Evolutionary conservation across 1,139 yeast species (phyloP).

Genomic region (Protomyces inundatus): DNA sequence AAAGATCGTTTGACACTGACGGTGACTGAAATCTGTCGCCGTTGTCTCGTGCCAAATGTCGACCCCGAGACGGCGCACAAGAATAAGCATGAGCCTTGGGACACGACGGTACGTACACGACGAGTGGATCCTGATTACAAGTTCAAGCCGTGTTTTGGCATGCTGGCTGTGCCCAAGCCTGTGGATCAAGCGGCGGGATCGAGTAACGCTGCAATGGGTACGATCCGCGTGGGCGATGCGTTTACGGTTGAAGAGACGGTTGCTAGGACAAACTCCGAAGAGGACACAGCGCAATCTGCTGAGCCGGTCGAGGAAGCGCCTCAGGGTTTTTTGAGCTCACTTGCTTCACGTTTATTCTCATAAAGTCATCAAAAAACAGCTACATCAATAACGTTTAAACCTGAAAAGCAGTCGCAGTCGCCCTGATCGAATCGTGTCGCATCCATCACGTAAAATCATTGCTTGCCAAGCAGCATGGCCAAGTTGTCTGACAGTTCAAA

Average conservation of each 20-base stretch:
- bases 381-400: neutral
- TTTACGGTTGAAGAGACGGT: neutral
- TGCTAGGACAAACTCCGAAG: neutral
- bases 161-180: constrained; percentile 16
- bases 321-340: neutral
- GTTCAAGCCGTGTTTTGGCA: constrained; percentile 22
- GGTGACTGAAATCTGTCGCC: constrained; percentile 4
- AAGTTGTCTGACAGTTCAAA: neutral
- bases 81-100: constrained; percentile 18
- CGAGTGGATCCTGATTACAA: constrained; percentile 14
- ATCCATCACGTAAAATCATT: neutral
- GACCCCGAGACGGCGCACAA: constrained; percentile 12
- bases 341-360: neutral
- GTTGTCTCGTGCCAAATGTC: constrained; percentile 22
- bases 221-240: neutral
- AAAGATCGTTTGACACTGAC: neutral
- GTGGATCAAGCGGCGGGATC: neutral
- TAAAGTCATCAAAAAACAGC: neutral
- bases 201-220: neutral
- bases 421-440: neutral
- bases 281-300: neutral
- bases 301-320: neutral
- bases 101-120: constrained; percentile 6
- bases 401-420: neutral
- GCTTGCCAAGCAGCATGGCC: neutral